phyloP scores from a whole-genome alignment of 164 flowering plant species.

The Tetrastigma voinierianum region DNA sequence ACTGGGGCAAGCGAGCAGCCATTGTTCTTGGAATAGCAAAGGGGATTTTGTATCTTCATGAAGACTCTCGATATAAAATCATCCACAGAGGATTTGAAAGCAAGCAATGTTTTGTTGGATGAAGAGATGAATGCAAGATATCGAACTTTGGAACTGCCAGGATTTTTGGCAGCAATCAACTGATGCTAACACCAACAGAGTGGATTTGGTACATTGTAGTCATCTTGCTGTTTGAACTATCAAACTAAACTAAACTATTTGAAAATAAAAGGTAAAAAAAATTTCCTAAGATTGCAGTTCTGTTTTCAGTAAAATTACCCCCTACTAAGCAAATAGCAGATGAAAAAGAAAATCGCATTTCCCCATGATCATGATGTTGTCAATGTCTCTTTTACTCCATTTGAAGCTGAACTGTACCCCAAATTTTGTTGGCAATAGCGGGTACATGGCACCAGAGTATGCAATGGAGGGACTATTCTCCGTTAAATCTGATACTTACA shows the following conservation, averaged over 20 bases:
- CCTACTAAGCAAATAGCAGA: no score
- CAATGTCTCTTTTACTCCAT: no score
- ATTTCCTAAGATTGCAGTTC: no score
- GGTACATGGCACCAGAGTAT: constrained; percentile 52
- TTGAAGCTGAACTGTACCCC: background rate
- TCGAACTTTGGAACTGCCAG: constrained; percentile 56
- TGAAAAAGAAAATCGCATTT: no score
- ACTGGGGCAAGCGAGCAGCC: constrained; percentile 34
- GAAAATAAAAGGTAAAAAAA: no score
- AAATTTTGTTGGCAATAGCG: constrained; percentile 6
- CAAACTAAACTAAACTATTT: no score
- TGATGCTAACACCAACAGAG: constrained; percentile 35
- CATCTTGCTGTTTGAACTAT: no score
- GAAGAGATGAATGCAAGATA: constrained; percentile 42
- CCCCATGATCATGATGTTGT: no score
- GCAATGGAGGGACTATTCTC: constrained; percentile 43
- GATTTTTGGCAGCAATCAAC: constrained; percentile 30
- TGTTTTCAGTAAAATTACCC: no score
- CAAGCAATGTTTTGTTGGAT: constrained; percentile 41
- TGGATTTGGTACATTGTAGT: constrained; percentile 47
- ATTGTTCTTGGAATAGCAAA: constrained; percentile 36
- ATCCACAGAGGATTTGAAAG: constrained; percentile 43
- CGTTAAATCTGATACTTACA: constrained; percentile 43
- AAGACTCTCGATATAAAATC: constrained; percentile 40
- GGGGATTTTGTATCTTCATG: constrained; percentile 45